Base-by-base conservation (phyloP, 2,329 filamentous ascomycete species). In the Zopfia rhizophila region DNA sequence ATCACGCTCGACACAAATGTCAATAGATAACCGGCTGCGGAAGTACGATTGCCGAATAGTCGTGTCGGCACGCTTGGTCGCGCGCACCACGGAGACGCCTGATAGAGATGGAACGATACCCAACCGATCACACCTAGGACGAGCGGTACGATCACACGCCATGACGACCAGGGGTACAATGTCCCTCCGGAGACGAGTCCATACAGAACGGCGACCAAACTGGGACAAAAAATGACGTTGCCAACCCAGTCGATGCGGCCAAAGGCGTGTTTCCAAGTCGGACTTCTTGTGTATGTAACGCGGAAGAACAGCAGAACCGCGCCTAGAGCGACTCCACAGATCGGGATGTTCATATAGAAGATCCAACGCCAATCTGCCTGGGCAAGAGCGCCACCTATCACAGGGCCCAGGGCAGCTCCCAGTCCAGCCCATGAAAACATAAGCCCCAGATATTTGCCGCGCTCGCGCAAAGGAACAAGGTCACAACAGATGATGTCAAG, bases 401-500 rank as follows among this genome's bases (percentile, higher is more conserved):
- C 18, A 3, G 60, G 60, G 4, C 58, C 60, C 4, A 57, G 3
- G 11, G 44, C 30, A 1, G 56, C 27, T 4, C 48, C 52, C 2
- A 52, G 30, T 8, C 38, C 48, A 8, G 35, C 23, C 12, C 35
- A 35, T 2, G 54, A 38, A 14, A 53, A 27, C 5, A 58, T 33
- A 13, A 51, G 29, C 7, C 54, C 51, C 8, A 58, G 28, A 50
- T 68, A 78, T 21, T 71, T 64, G 13, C 71, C 72, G 29, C 78
- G 65, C 42, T 80, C 28, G 2, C 51, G 37, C n/a, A 81, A 60
- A 0, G 77, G 72, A 1, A 80, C 74, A 3, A 81, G 52, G 49
- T 82, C 79, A 12, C 68, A 75, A 12, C 78, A 63, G 22, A 82
- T 69, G 16, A 81, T 69, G 8, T 76, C 72, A 7, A 72, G 57